Evolutionary conservation across 441 rosid genomes (phyloP).

Genomic region (Populus hybrid): DNA sequence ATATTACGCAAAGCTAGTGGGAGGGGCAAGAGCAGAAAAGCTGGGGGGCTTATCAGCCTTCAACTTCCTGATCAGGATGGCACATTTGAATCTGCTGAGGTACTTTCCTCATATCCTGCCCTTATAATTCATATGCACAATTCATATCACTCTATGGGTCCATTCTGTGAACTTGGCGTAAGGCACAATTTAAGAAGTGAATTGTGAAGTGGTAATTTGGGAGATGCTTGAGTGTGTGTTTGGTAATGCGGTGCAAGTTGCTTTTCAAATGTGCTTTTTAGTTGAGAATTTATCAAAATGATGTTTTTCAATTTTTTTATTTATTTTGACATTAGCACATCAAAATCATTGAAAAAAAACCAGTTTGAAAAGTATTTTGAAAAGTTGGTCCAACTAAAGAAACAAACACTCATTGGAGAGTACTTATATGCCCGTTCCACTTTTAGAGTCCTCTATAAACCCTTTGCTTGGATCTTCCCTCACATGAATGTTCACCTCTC

Average conservation of each 20-base stretch:
- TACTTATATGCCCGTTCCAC: not conserved
- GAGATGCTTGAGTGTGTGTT: not conserved
- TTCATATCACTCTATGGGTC: not conserved
- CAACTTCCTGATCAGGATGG: conserved; percentile 72
- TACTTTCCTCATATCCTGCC: conserved; percentile 20
- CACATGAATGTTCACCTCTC: not conserved
- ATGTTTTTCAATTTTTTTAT: no score
- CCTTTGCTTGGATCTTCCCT: not conserved
- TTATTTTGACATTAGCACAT: no score
- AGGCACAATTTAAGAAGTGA: conserved; percentile 10
- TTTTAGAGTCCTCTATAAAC: not conserved
- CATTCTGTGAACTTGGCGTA: not conserved
- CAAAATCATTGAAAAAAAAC: no score
- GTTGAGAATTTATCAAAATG: no score
- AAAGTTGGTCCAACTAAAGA: no score
- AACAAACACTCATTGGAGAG: not conserved
- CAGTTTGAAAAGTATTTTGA: no score
- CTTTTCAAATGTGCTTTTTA: no score
- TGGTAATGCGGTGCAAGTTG: no score
- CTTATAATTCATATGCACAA: conserved; percentile 16
- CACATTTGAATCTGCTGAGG: conserved; percentile 68
- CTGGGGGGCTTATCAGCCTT: conserved; percentile 77
- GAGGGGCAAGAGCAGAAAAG: conserved; percentile 87
- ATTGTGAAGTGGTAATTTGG: not conserved
- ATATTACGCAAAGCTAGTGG: conserved; percentile 89